Evolutionary conservation across 192 early-diverging fungal species (phyloP).

Genomic region (Jimgerdemannia flammicorona): DNA sequence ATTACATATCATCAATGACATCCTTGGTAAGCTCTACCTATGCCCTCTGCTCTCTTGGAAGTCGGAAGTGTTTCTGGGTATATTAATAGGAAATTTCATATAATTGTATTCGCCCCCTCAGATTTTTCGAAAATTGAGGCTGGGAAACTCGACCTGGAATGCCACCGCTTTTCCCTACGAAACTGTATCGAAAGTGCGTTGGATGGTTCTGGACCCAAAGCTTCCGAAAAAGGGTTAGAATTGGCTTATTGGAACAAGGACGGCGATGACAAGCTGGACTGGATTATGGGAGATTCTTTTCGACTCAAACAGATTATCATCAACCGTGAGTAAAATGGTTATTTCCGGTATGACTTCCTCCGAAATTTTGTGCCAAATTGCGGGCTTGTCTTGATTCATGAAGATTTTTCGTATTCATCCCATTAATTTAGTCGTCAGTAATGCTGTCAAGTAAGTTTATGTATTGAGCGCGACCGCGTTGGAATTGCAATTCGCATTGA

Average conservation of each 20-base stretch:
- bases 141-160: slow-evolving; percentile 66
- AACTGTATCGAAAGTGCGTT: slow-evolving; percentile 55
- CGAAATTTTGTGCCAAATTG: too few relatives aligned
- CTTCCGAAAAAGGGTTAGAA: slow-evolving; percentile 54
- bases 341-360: too few relatives aligned
- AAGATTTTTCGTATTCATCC: not conserved
- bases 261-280: slow-evolving; percentile 14
- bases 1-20: slow-evolving; percentile 41
- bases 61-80: too few relatives aligned
- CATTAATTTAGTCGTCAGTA: slow-evolving; percentile 24
- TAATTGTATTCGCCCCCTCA: slow-evolving; percentile 15
- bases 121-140: slow-evolving; percentile 81
- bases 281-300: slow-evolving; percentile 44
- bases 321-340: slow-evolving; percentile 38
- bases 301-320: slow-evolving; percentile 50
- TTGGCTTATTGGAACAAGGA: slow-evolving; percentile 54
- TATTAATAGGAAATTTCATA: too few relatives aligned
- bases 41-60: not conserved
- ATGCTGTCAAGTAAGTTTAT: slow-evolving; percentile 56
- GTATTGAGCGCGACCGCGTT: too few relatives aligned
- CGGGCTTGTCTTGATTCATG: too few relatives aligned
- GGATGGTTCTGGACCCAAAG: slow-evolving; percentile 59
- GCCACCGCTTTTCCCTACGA: slow-evolving; percentile 49
- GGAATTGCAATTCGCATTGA: slow-evolving; percentile 26
- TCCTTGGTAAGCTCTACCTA: slow-evolving; percentile 8